Conservation (phyloP, 2,329 filamentous ascomycete species). For the Aspergillus awamori region DNA sequence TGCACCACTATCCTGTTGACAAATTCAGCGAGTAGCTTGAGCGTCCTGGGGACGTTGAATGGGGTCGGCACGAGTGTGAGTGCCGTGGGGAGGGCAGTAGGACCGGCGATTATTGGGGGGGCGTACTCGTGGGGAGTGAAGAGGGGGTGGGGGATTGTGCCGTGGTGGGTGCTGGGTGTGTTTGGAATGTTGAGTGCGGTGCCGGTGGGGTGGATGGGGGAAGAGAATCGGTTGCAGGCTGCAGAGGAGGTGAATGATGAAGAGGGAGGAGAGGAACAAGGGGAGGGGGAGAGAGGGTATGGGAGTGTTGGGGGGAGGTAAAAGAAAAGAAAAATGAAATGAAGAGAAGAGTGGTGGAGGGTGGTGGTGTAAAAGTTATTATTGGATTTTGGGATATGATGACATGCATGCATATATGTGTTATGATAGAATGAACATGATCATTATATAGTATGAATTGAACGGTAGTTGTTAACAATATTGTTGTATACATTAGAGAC, state of each 20-base stretch:
- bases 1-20: slow-evolving; percentile 88
- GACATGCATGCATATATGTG: too few relatives aligned
- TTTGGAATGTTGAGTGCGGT: slow-evolving; percentile 68
- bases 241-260: slow-evolving; percentile 35
- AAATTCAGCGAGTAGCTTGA: slow-evolving; percentile 76
- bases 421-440: too few relatives aligned
- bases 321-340: too few relatives aligned
- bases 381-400: too few relatives aligned
- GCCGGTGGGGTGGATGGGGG: slow-evolving; percentile 72
- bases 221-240: slow-evolving; percentile 68
- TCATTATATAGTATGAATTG: too few relatives aligned
- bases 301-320: neutral
- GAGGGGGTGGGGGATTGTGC: slow-evolving; percentile 70
- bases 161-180: slow-evolving; percentile 76
- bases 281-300: slow-evolving; percentile 6
- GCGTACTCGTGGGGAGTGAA: slow-evolving; percentile 77
- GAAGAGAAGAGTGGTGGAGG: too few relatives aligned
- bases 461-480: too few relatives aligned
- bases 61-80: slow-evolving; percentile 84
- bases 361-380: too few relatives aligned
- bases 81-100: slow-evolving; percentile 76
- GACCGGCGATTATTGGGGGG: slow-evolving; percentile 73
- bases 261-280: slow-evolving; percentile 4
- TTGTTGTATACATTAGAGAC: too few relatives aligned
- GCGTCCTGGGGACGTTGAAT: slow-evolving; percentile 83